Conservation (phyloP, 2,329 filamentous ascomycete species). For the Apiospora arundinis region DNA sequence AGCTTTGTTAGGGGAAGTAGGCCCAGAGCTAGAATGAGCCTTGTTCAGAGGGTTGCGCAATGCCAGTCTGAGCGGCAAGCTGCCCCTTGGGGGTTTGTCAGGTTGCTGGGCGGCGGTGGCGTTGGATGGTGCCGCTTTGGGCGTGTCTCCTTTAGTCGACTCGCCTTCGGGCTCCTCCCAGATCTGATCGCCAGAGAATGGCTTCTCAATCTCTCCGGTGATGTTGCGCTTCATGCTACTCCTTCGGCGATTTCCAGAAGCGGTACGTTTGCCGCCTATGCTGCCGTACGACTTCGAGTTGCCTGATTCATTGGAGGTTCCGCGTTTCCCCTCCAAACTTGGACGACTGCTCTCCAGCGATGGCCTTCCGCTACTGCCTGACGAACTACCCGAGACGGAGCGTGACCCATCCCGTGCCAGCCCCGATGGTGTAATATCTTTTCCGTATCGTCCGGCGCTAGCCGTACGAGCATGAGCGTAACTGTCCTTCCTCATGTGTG, state of each 20-base stretch:
- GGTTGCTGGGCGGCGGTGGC: conserved; percentile 11
- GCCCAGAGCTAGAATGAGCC: conserved; percentile 57
- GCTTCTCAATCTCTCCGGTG: conserved; percentile 69
- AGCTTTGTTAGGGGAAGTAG: conserved; percentile 8
- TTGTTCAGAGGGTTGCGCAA: conserved; percentile 70
- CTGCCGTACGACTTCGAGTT: background rate
- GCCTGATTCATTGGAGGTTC: conserved; percentile 35
- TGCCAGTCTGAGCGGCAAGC: conserved; percentile 61
- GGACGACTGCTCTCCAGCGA: conserved; percentile 40
- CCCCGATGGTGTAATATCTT: conserved; percentile 53
- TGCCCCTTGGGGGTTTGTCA: conserved; percentile 32
- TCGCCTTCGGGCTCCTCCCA: conserved; percentile 83
- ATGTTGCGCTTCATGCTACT: conserved; percentile 73
- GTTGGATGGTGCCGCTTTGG: conserved; percentile 2
- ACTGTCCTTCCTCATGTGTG: conserved; percentile 73
- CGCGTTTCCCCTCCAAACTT: conserved; percentile 42
- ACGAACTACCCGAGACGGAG: conserved; percentile 60
- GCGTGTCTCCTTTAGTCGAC: conserved; percentile 32
- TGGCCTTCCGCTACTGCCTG: conserved; percentile 51
- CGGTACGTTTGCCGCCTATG: conserved; percentile 33
- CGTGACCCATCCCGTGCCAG: conserved; percentile 52
- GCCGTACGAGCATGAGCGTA: conserved; percentile 72
- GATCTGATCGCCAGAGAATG: conserved; percentile 80
- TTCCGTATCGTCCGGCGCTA: conserved; percentile 58
- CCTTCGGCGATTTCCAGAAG: conserved; percentile 57